Evolutionary conservation across 2,329 filamentous ascomycete species (phyloP).

Genomic region (Dactylellina sp.): DNA sequence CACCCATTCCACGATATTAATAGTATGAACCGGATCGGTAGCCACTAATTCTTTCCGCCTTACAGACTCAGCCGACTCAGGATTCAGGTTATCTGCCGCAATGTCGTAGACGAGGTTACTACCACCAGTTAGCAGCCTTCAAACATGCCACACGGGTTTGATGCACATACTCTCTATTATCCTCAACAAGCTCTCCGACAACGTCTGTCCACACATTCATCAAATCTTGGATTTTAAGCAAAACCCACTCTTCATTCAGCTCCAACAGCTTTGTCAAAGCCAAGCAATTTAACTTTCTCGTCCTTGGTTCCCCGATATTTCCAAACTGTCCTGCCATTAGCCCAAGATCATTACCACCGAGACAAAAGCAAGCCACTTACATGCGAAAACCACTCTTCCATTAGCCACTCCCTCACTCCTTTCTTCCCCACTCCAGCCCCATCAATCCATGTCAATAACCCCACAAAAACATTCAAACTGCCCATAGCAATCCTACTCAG

Average conservation of each 20-base stretch:
- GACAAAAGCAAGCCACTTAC: conserved; percentile 53
- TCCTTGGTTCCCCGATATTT: conserved; percentile 59
- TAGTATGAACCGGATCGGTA: conserved; percentile 75
- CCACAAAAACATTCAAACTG: conserved; percentile 76
- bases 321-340: conserved; percentile 54
- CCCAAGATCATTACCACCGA: not conserved
- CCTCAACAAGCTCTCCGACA: conserved; percentile 74
- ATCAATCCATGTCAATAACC: conserved; percentile 61
- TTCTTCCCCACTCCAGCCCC: conserved; percentile 60
- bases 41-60: conserved; percentile 64
- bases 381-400: conserved; percentile 67
- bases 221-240: conserved; percentile 76
- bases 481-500: conserved; percentile 76
- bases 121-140: conserved; percentile 7
- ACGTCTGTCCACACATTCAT: conserved; percentile 81
- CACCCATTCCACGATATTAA: conserved; percentile 75
- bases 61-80: conserved; percentile 53
- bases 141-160: conserved; percentile 61
- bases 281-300: conserved; percentile 76
- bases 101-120: conserved; percentile 58
- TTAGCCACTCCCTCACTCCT: conserved; percentile 65
- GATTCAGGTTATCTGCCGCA: conserved; percentile 44
- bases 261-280: conserved; percentile 79
- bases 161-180: conserved; percentile 66
- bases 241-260: conserved; percentile 70